These are phyloP conservation scores for Sugiyamaella chiloensis DNA, from an alignment of 805 yeast genomes.

Conservation along the genomic window DNA sequence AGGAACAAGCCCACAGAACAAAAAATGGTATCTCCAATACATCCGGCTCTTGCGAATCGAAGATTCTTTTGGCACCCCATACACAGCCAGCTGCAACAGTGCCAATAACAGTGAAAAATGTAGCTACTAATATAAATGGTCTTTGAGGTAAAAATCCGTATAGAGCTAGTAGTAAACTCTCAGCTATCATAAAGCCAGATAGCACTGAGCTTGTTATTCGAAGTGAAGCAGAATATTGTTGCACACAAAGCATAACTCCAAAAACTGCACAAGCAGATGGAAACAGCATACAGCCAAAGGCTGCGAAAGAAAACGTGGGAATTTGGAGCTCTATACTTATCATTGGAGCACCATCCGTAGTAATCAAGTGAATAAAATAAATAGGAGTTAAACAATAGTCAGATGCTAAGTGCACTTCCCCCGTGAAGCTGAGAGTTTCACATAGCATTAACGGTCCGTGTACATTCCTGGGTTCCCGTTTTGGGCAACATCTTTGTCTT, in stretches of 20 bases:
- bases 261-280: conserved; percentile 17
- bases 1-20: conserved; percentile 10
- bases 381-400: background rate
- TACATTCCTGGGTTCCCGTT: background rate
- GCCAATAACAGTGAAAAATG: conserved; percentile 3
- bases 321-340: conserved; percentile 27
- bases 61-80: conserved; percentile 13
- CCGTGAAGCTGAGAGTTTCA: background rate
- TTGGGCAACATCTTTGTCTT: background rate
- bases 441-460: background rate
- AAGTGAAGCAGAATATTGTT: conserved; percentile 9
- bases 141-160: conserved; percentile 13
- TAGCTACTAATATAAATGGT: conserved; percentile 5
- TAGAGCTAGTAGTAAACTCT: background rate
- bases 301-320: conserved; percentile 26
- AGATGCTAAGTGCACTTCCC: background rate
- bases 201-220: conserved; percentile 10
- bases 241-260: conserved; percentile 14
- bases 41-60: background rate
- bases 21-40: conserved; percentile 11
- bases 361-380: background rate
- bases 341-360: too few relatives aligned
- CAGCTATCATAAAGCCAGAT: conserved; percentile 7
- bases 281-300: conserved; percentile 17
- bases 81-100: conserved; percentile 13